Evolutionary conservation across 495 filamentous ascomycete genomes (phyloP), one percentile per base, ranked within the genome.

Genomic region (Thermothielavioides terrestris): DNA sequence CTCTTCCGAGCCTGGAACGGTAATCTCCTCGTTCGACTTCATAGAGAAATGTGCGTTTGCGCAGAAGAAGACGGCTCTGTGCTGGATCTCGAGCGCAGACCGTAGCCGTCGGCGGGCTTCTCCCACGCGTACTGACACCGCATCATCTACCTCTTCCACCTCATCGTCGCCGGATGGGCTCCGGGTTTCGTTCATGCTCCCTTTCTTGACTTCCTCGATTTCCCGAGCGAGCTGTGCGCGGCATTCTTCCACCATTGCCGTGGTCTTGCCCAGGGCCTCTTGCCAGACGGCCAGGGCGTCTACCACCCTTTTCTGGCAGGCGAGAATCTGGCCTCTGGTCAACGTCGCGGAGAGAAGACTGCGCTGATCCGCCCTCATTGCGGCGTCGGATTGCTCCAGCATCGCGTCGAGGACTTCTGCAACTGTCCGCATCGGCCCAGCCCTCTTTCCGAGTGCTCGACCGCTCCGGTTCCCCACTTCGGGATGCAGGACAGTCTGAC

Each of bases 401-500:
- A 97, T 95, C 4, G 82, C 81, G 34, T 86, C 81, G 20, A 97
- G 68, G 2, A 95, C 88, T 58, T 97, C 84, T 14, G 77, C 75
- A 6, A 95, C 83, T 7, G 89, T 91, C n/a, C 83, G 72, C 42
- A 92, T 65, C 7, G 84, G 82, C 0, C 79, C 84, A 46, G 74
- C 73, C 25, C 69, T 77, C 18, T 72, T 67, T 4, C 86, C 85
- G 6, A 94, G 68, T 0, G 79, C 79, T 47, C 76, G 76, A 17
- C 84, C 76, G 60, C 86, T 88, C n/a, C 72, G 72, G 9, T 68
- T 74, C 7, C 83, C 83, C 30, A 89, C 77, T 48, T 89, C 70
- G 2, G 91, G 86, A 66, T 95, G 87, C n/a, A 96, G 75, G 50
- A 87, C 89, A 1, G 84, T 86, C 60, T 92, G 87, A 12, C 91